These are phyloP conservation scores for Lactarius hatsudake DNA, from an alignment of 768 basidiomycete species.

Conservation along the genomic window DNA sequence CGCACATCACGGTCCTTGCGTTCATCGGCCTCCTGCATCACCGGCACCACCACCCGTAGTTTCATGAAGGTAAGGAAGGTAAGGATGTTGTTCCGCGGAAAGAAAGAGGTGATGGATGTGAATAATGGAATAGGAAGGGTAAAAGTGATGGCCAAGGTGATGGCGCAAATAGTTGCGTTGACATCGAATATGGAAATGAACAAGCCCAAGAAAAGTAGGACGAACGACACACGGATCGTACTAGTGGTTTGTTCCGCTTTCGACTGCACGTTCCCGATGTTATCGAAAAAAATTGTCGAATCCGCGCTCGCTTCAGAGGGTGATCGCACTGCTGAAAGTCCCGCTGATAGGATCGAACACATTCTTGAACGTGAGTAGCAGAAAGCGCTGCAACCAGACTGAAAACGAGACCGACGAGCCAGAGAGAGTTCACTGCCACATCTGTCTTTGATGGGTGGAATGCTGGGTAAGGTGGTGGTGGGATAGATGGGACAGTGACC, in stretches of 20 bases:
- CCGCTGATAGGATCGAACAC: neutral
- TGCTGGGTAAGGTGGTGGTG: neutral
- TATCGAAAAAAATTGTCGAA: neutral
- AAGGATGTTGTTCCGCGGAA: too few species aligned
- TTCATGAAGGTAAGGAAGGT: too few species aligned
- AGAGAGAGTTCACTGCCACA: neutral
- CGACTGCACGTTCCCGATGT: too few species aligned
- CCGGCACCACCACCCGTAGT: too few species aligned
- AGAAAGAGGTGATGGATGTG: too few species aligned
- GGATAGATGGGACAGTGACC: neutral
- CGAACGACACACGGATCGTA: neutral
- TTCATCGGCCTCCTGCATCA: too few species aligned
- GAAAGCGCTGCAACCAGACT: constrained; percentile 9
- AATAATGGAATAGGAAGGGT: too few species aligned
- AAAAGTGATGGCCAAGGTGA: too few species aligned
- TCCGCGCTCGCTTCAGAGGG: neutral
- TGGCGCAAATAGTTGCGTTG: neutral
- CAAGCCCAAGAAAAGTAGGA: constrained; percentile 9
- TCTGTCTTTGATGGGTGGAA: neutral
- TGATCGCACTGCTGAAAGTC: neutral
- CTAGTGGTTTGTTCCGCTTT: too few species aligned
- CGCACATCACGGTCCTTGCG: too few species aligned
- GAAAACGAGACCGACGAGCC: constrained; percentile 2
- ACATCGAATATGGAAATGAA: neutral
- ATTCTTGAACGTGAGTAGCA: constrained; percentile 9